phyloP scores from a whole-genome alignment of 2,329 filamentous ascomycete genomes.

The Fusarium piperis region DNA sequence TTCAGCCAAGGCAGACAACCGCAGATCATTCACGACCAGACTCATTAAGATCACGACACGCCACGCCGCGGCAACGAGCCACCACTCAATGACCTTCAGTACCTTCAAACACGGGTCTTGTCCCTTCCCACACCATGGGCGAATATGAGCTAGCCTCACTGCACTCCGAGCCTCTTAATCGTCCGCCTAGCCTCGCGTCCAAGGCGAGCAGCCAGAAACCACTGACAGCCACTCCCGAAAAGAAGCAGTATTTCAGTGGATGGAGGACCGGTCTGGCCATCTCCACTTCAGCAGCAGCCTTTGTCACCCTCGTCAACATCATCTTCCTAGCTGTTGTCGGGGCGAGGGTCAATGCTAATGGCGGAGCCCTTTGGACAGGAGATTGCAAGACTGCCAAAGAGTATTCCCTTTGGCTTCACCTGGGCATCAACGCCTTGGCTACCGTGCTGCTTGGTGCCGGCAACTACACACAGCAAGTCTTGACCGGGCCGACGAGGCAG shows the following conservation, averaged over 20 bases:
- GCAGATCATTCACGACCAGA: not conserved
- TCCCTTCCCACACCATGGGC: not conserved
- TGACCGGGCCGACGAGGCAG: not conserved
- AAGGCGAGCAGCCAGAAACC: not conserved
- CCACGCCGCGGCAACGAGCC: not conserved
- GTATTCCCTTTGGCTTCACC: not conserved
- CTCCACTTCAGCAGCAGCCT: not conserved
- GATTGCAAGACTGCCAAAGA: not conserved
- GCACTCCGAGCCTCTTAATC: not conserved
- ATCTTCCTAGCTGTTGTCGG: not conserved
- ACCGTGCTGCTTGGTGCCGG: not conserved
- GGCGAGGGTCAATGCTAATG: not conserved
- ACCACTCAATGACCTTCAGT: not conserved
- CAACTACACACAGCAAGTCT: not conserved
- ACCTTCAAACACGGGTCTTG: not conserved
- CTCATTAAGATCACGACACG: not conserved
- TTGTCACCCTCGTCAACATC: not conserved
- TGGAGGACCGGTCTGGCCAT: not conserved
- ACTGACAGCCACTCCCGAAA: not conserved
- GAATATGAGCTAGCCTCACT: not conserved
- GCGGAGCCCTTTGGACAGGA: not conserved
- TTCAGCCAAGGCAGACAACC: not conserved
- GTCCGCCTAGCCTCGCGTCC: not conserved
- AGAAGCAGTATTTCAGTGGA: not conserved
- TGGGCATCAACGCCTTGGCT: not conserved